Evolutionary conservation across 164 flowering plant genomes (phyloP), one percentile per base, ranked within the genome.

Genomic region (Stephania yunnanensis): DNA sequence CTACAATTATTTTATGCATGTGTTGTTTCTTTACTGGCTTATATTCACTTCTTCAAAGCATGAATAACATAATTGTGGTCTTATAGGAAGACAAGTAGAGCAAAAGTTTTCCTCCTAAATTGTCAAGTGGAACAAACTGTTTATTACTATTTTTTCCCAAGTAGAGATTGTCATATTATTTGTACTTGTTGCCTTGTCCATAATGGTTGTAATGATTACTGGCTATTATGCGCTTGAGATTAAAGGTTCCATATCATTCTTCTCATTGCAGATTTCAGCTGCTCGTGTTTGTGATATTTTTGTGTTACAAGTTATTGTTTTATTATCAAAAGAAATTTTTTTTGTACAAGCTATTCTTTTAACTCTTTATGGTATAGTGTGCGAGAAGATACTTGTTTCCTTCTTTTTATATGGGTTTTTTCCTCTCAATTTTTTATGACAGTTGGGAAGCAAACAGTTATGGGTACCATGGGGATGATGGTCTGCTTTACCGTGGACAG

Each of bases 381-480:
- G 53, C 1, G 11, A 7, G 55, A 9, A 2, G 64, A 15, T 4
- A 58, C 17, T 19, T 19, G 19, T 58, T 58, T 15, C 15, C 19
- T 19, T 3, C 5, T 7, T 12, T 3, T 58, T 58, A 6, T 58
- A 6, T 58, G 13, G 7, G 13, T 58, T 58, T 58, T 58, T 15
- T n/a, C 55, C 55, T 9, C 55, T 58, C n/a, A 58, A 58, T 58
- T 58, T 58, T 55, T n/a, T 15, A 15, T 58, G 64, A 68, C 84
- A 95, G 99, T 67, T 96, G 98, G 99, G 99, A 96, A 81, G 83
- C 87, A 74, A 96, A 91, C 79, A 94, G 97, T 83, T 92, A 80
- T 77, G 98, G 99, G 25, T 96, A 96, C 83, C 99, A 92, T 83
- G 99, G 97, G 29, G 99, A 94, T 87, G 98, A 96, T 85, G 99